Conservation (phyloP, 306 rosid genomes). For the Herpetospermum pedunculosum region DNA sequence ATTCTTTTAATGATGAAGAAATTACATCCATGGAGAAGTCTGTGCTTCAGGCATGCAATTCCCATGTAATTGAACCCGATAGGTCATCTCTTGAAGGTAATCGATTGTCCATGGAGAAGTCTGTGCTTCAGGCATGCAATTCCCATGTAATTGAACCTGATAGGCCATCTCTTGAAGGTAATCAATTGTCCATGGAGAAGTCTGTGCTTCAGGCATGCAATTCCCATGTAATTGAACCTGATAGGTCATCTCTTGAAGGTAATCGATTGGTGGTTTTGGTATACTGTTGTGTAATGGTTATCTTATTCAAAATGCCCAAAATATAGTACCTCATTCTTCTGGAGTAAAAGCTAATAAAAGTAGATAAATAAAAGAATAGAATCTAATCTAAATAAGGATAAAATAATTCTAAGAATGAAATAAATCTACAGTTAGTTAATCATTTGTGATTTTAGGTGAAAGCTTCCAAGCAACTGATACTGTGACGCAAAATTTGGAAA, state of each 20-base stretch:
- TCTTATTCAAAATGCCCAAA: neutral
- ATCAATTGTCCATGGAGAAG: conserved; percentile 24
- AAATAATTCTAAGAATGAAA: too few species aligned
- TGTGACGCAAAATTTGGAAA: conserved; percentile 17
- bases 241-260: conserved; percentile 41
- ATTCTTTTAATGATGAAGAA: conserved; percentile 25
- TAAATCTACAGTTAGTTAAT: too few species aligned
- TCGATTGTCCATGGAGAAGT: conserved; percentile 24
- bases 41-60: conserved; percentile 52
- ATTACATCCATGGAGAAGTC: conserved; percentile 22
- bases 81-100: conserved; percentile 37
- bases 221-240: conserved; percentile 25
- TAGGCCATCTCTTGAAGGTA: conserved; percentile 37
- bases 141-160: conserved; percentile 27
- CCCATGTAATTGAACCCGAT: conserved; percentile 26
- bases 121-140: conserved; percentile 51
- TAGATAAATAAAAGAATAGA: too few species aligned
- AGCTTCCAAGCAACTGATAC: conserved; percentile 20
- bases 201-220: conserved; percentile 50
- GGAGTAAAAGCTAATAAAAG: too few species aligned
- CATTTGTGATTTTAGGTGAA: conserved; percentile 31
- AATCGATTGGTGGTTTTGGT: conserved; percentile 3
- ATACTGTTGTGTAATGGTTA: neutral
- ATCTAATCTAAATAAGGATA: too few species aligned
- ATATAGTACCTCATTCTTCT: neutral